phyloP scores from a whole-genome alignment of 2,329 filamentous ascomycete species.

The Arachnomyces sp. region DNA sequence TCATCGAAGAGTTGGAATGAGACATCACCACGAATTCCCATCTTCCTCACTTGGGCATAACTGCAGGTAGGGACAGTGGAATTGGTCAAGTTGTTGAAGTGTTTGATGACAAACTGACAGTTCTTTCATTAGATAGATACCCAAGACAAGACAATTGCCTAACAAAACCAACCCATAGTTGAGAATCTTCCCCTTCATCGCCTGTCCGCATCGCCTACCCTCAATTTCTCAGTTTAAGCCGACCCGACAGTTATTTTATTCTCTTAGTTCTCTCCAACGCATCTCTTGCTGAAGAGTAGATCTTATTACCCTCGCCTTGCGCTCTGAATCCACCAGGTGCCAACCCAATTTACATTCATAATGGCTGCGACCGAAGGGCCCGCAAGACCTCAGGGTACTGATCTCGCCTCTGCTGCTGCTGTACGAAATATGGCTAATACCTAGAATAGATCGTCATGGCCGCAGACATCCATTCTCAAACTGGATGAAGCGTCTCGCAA shows the following conservation, averaged over 20 bases:
- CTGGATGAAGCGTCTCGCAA: constrained; percentile 90
- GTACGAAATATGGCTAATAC: constrained; percentile 4
- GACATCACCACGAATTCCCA: too few species aligned
- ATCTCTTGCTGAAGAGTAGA: not conserved
- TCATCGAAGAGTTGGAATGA: too few species aligned
- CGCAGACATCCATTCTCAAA: constrained; percentile 81
- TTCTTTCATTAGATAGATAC: too few species aligned
- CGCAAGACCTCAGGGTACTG: constrained; percentile 39
- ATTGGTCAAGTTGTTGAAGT: too few species aligned
- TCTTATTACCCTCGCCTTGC: not conserved
- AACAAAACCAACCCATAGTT: too few species aligned
- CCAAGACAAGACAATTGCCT: too few species aligned
- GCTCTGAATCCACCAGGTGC: not conserved
- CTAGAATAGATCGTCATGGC: constrained; percentile 56
- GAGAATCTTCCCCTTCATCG: not conserved
- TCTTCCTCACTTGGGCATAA: too few species aligned
- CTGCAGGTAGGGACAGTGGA: too few species aligned
- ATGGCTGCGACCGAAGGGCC: constrained; percentile 36
- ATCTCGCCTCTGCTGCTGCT: constrained; percentile 10
- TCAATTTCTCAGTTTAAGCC: not conserved
- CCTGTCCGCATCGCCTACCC: not conserved
- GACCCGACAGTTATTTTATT: not conserved
- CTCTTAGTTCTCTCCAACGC: not conserved
- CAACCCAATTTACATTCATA: not conserved
- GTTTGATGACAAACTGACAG: too few species aligned